Conservation (phyloP, 2,329 filamentous ascomycete species). For the Aureobasidium mangrovei region DNA sequence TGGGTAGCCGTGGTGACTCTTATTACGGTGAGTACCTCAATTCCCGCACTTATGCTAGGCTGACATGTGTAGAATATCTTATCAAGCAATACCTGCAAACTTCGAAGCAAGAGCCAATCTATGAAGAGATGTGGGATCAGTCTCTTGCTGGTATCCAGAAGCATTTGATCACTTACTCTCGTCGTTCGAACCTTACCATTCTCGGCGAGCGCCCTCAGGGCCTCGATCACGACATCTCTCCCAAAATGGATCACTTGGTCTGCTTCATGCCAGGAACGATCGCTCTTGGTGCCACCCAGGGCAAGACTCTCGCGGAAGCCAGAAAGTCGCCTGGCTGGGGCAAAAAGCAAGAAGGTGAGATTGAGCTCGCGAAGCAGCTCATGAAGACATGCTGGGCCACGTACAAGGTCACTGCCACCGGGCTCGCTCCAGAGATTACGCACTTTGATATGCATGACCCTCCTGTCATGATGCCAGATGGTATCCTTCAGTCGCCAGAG, state of each 20-base stretch:
- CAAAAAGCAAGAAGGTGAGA: slow-evolving; percentile 73
- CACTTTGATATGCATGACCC: slow-evolving; percentile 73
- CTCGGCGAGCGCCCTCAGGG: slow-evolving; percentile 78
- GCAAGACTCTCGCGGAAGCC: slow-evolving; percentile 65
- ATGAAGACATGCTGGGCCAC: slow-evolving; percentile 98
- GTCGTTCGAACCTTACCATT: slow-evolving; percentile 72
- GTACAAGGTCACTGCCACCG: slow-evolving; percentile 84
- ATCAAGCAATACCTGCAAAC: slow-evolving; percentile 98
- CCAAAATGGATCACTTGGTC: slow-evolving; percentile 97
- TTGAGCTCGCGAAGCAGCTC: slow-evolving; percentile 76
- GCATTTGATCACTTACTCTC: slow-evolving; percentile 83
- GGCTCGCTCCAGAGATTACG: slow-evolving; percentile 88
- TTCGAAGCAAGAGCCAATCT: slow-evolving; percentile 72
- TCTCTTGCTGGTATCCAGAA: slow-evolving; percentile 77
- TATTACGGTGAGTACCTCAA: slow-evolving; percentile 58
- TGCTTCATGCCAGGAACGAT: slow-evolving; percentile 98
- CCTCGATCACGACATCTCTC: slow-evolving; percentile 54
- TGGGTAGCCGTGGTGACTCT: slow-evolving; percentile 90
- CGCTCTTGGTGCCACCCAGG: slow-evolving; percentile 75
- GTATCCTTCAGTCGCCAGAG: slow-evolving; percentile 34
- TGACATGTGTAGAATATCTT: slow-evolving; percentile 61
- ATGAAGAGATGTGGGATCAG: slow-evolving; percentile 89
- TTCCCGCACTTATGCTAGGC: slow-evolving; percentile 9
- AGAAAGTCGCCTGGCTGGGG: slow-evolving; percentile 63
- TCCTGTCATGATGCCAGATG: slow-evolving; percentile 53